Percentiles rank a stretch among this genome's conserved stretches.
These are phyloP conservation scores for Globisporangium parvum DNA, from an alignment of 352 stramenopile species.

Conservation along the genomic window DNA sequence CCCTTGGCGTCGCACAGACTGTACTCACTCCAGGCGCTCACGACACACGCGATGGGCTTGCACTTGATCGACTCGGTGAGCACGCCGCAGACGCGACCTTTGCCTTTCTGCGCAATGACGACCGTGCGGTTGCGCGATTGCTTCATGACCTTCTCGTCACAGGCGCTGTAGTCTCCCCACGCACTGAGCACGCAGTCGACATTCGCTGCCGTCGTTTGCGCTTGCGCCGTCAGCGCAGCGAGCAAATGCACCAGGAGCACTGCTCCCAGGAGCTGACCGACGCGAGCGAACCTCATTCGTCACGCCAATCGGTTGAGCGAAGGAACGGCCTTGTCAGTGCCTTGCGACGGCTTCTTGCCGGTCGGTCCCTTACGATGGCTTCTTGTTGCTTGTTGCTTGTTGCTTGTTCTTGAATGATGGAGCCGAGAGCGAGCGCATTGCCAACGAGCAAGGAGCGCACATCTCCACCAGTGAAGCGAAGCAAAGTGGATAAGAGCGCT, in stretches of 20 bases:
- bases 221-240: background rate
- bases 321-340: no score
- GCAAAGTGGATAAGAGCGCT: no score
- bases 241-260: background rate
- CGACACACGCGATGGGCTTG: slow-evolving; percentile 35
- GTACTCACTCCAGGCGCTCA: slow-evolving; percentile 45
- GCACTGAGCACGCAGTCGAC: slow-evolving; percentile 46
- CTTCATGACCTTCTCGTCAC: slow-evolving; percentile 35
- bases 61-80: slow-evolving; percentile 34
- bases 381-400: no score
- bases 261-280: no score
- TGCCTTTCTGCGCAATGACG: slow-evolving; percentile 16
- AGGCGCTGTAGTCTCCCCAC: slow-evolving; percentile 32
- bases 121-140: slow-evolving; percentile 26
- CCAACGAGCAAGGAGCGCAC: no score
- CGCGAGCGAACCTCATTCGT: no score
- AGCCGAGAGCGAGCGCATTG: no score
- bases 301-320: no score
- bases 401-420: no score
- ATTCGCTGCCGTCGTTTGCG: slow-evolving; percentile 15
- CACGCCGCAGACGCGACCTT: slow-evolving; percentile 19
- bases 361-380: no score
- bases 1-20: slow-evolving; percentile 25
- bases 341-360: no score
- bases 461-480: no score